These are phyloP conservation scores for Phytophthora crassamura DNA, from an alignment of 352 stramenopile species.

Conservation along the genomic window DNA sequence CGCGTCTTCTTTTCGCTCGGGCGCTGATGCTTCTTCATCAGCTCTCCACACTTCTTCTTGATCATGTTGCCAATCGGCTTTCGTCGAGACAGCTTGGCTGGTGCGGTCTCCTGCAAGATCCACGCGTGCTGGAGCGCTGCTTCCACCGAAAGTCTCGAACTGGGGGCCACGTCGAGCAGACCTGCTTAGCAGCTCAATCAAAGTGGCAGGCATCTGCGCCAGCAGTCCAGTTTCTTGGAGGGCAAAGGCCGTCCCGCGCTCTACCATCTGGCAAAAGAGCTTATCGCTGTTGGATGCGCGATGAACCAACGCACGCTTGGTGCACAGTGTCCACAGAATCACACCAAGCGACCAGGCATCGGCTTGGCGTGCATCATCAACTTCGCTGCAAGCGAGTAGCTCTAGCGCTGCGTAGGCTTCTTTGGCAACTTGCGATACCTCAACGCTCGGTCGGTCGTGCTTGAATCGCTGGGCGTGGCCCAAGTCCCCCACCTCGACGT, in stretches of 20 bases:
- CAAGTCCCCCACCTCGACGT: slow-evolving; percentile 91
- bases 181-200: slow-evolving; percentile 55
- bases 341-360: slow-evolving; percentile 81
- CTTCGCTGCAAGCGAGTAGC: slow-evolving; percentile 36
- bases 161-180: slow-evolving; percentile 58
- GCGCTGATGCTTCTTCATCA: slow-evolving; percentile 37
- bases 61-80: slow-evolving; percentile 36
- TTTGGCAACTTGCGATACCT: slow-evolving; percentile 54
- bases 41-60: slow-evolving; percentile 36
- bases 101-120: slow-evolving; percentile 29
- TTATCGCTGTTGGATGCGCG: slow-evolving; percentile 53
- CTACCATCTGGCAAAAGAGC: slow-evolving; percentile 54
- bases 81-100: slow-evolving; percentile 23
- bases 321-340: slow-evolving; percentile 71
- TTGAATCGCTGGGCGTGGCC: slow-evolving; percentile 69
- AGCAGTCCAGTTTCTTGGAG: slow-evolving; percentile 42
- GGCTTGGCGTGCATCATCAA: slow-evolving; percentile 60
- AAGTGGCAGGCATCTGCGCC: slow-evolving; percentile 27
- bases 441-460: slow-evolving; percentile 26
- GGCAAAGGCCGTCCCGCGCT: slow-evolving; percentile 27
- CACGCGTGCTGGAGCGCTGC: slow-evolving; percentile 66
- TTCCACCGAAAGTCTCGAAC: slow-evolving; percentile 53
- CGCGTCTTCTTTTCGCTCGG: slow-evolving; percentile 30
- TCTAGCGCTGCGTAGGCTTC: slow-evolving; percentile 76
- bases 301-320: slow-evolving; percentile 65